phyloP scores from a whole-genome alignment of 2,329 filamentous ascomycete species.

The Aspergillus clavatus region DNA sequence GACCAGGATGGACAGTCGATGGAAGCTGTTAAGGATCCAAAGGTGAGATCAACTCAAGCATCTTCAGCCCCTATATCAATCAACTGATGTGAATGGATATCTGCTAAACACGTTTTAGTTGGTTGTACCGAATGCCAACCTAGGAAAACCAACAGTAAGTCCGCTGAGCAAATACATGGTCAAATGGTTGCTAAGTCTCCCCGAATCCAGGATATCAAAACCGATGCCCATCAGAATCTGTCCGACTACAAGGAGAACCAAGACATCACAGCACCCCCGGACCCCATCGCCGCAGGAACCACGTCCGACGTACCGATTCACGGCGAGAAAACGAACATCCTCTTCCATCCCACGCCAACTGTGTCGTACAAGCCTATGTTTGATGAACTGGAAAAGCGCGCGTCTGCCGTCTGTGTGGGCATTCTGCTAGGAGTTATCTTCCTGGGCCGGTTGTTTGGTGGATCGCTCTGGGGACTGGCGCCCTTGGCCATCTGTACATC shows the following conservation, averaged over 20 bases:
- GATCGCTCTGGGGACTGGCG: constrained; percentile 68
- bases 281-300: constrained; percentile 72
- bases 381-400: constrained; percentile 66
- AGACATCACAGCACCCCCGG: constrained; percentile 85
- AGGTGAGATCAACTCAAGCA: constrained; percentile 48
- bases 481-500: constrained; percentile 67
- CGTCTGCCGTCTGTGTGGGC: constrained; percentile 63
- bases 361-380: constrained; percentile 90
- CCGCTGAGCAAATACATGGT: background rate
- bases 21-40: constrained; percentile 66
- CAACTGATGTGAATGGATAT: background rate
- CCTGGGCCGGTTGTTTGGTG: constrained; percentile 74
- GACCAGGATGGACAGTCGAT: constrained; percentile 69
- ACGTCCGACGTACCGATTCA: constrained; percentile 94
- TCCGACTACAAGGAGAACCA: constrained; percentile 80
- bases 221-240: constrained; percentile 64
- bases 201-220: constrained; percentile 55
- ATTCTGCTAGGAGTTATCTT: constrained; percentile 71
- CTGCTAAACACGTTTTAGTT: constrained; percentile 46
- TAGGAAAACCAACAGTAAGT: constrained; percentile 64
- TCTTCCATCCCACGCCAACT: constrained; percentile 90
- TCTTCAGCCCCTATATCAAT: background rate
- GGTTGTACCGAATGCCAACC: constrained; percentile 83
- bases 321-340: constrained; percentile 91
- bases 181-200: constrained; percentile 2